phyloP scores from a whole-genome alignment of 2,329 filamentous ascomycete genomes.

The Exophiala sp. region DNA sequence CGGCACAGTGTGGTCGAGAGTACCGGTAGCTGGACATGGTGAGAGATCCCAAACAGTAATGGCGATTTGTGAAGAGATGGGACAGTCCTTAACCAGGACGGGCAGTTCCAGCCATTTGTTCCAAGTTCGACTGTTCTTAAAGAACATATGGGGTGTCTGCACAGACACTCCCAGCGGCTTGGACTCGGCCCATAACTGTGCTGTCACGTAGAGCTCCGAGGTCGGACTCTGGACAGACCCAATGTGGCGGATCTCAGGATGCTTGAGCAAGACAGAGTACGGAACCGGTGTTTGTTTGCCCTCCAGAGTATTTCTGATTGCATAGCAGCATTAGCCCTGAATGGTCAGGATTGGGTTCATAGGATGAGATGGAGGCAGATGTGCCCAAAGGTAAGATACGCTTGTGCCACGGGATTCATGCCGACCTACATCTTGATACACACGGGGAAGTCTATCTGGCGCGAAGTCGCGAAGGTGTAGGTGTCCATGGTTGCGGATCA shows the following conservation, averaged over 20 bases:
- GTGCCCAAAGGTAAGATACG: too few species aligned
- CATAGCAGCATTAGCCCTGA: constrained; percentile 11
- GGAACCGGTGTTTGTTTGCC: constrained; percentile 69
- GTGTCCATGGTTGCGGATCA: constrained; percentile 65
- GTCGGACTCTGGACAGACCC: constrained; percentile 81
- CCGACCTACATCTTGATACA: constrained; percentile 56
- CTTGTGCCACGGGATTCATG: not conserved
- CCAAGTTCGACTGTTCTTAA: constrained; percentile 69
- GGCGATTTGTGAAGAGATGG: constrained; percentile 73
- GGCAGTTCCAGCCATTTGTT: constrained; percentile 94
- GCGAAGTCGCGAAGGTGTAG: constrained; percentile 89
- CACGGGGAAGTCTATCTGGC: constrained; percentile 68
- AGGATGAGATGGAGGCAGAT: too few species aligned
- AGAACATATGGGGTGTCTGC: constrained; percentile 88
- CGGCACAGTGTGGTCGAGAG: constrained; percentile 71
- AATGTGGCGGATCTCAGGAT: constrained; percentile 75
- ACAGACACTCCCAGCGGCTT: constrained; percentile 88
- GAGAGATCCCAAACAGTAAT: constrained; percentile 95
- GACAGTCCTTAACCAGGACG: constrained; percentile 74
- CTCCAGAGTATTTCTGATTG: constrained; percentile 63
- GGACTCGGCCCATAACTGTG: constrained; percentile 90
- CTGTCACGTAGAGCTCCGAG: constrained; percentile 79
- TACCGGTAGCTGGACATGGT: constrained; percentile 64
- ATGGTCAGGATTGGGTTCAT: too few species aligned
- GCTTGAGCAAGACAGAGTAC: constrained; percentile 70